Evolutionary conservation across 1,284 basidiomycete species (phyloP).

Genomic region (Malassezia cuniculi): DNA sequence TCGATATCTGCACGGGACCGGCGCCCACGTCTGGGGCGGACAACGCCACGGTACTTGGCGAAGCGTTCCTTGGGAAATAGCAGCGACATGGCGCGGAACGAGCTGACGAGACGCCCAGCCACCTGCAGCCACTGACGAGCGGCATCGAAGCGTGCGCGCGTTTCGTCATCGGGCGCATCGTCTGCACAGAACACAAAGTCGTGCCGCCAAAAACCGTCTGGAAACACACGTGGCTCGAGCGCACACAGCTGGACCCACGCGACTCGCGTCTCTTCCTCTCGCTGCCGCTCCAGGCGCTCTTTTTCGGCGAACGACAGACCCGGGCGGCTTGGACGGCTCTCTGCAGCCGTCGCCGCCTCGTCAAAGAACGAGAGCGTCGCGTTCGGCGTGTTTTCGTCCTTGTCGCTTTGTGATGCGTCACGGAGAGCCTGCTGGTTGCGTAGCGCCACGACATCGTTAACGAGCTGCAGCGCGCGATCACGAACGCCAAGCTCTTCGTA

Average conservation of each 20-base stretch:
- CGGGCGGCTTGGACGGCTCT: constrained; percentile 11
- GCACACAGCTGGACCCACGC: constrained; percentile 25
- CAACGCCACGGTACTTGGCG: constrained; percentile 14
- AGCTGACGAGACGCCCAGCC: constrained; percentile 72
- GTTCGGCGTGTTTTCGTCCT: not conserved
- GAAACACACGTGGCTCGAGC: constrained; percentile 29
- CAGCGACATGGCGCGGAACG: constrained; percentile 69
- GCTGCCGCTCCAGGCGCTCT: constrained; percentile 23
- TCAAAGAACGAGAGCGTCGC: constrained; percentile 28
- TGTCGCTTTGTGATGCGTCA: not conserved
- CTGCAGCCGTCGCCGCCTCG: constrained; percentile 16
- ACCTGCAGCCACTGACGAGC: constrained; percentile 60
- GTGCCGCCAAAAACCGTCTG: constrained; percentile 28
- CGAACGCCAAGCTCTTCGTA: constrained; percentile 68
- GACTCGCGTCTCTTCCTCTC: constrained; percentile 35
- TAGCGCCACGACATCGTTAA: constrained; percentile 55
- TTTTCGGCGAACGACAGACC: constrained; percentile 10
- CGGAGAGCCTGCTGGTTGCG: constrained; percentile 8
- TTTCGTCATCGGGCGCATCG: constrained; percentile 16
- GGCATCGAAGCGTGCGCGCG: constrained; percentile 40
- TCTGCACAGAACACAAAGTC: constrained; percentile 28
- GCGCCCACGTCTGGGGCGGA: constrained; percentile 6
- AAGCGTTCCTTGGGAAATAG: constrained; percentile 61
- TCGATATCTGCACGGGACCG: constrained; percentile 11
- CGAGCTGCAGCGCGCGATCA: constrained; percentile 66